Percentiles rank a stretch among this genome's conserved stretches.
Conservation (phyloP, 1,139 yeast species). For the Kazachstania sp. region DNA sequence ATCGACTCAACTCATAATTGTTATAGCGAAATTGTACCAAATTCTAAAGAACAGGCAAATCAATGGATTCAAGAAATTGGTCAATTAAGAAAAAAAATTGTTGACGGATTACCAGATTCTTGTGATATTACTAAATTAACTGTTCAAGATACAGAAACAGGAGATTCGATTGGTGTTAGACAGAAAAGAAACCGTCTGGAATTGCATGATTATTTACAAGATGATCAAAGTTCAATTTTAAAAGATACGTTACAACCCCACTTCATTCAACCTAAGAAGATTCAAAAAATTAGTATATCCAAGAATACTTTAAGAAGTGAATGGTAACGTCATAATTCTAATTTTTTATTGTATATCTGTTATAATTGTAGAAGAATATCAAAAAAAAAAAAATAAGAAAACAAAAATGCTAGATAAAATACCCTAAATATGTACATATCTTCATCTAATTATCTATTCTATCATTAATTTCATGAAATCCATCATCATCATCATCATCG, state of each 20-base stretch:
- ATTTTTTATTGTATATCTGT: neutral
- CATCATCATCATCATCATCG: neutral
- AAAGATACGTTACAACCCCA: constrained; percentile 9
- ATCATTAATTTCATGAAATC: neutral
- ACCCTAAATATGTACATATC: neutral
- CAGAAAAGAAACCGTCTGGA: constrained; percentile 20
- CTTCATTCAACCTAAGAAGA: constrained; percentile 14
- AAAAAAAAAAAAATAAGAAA: neutral
- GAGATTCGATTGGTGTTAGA: constrained; percentile 6
- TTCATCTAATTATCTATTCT: neutral
- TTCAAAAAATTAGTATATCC: constrained; percentile 28
- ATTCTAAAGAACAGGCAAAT: constrained; percentile 14
- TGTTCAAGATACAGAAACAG: constrained; percentile 11
- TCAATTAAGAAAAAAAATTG: constrained; percentile 5
- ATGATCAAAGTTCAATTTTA: constrained; percentile 11
- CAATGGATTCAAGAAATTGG: constrained; percentile 18
- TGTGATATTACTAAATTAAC: constrained; percentile 14
- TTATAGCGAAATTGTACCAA: constrained; percentile 17
- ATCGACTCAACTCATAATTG: constrained; percentile 17
- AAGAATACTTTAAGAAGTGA: constrained; percentile 27
- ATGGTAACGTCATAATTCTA: constrained; percentile 15
- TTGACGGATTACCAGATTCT: constrained; percentile 10
- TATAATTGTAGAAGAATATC: neutral
- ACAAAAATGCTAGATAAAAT: neutral
- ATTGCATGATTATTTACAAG: constrained; percentile 13